These are phyloP conservation scores for Candida frijolesensis DNA, from an alignment of 1,139 yeast species.

Conservation along the genomic window DNA sequence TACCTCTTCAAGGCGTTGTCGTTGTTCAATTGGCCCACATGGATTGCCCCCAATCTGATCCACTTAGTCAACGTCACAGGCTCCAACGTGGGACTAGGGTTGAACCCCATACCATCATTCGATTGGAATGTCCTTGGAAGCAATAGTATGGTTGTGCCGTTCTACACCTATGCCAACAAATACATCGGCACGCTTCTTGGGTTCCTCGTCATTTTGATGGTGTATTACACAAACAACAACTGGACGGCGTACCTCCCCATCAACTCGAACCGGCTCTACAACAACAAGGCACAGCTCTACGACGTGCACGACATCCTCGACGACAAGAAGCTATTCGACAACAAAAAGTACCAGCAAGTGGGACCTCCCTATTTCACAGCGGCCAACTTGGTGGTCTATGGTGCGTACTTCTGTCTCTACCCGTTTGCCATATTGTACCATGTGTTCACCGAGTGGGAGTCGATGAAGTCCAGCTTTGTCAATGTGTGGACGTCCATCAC, in stretches of 20 bases:
- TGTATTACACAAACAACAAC: constrained; percentile 40
- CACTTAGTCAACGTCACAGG: constrained; percentile 45
- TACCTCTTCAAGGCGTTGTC: constrained; percentile 45
- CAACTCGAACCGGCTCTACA: constrained; percentile 39
- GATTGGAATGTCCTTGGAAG: constrained; percentile 49
- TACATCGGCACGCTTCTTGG: constrained; percentile 39
- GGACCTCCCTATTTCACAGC: constrained; percentile 51
- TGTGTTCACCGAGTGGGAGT: constrained; percentile 42
- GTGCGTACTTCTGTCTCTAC: constrained; percentile 43
- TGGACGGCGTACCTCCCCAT: constrained; percentile 46
- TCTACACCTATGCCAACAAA: constrained; percentile 40
- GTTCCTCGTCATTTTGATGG: constrained; percentile 30
- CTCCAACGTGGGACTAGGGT: constrained; percentile 39
- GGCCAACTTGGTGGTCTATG: constrained; percentile 44
- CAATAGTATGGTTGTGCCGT: constrained; percentile 45
- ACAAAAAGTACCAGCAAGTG: constrained; percentile 29
- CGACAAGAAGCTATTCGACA: constrained; percentile 33
- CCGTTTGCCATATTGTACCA: constrained; percentile 44
- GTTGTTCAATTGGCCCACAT: constrained; percentile 51
- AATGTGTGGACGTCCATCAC: constrained; percentile 37
- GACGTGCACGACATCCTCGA: constrained; percentile 36
- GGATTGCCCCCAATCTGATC: constrained; percentile 44
- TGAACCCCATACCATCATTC: constrained; percentile 47
- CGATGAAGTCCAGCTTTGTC: constrained; percentile 42
- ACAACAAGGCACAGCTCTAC: constrained; percentile 36